phyloP scores from a whole-genome alignment of 345 rosid species.

The Capsella bursapastoris region DNA sequence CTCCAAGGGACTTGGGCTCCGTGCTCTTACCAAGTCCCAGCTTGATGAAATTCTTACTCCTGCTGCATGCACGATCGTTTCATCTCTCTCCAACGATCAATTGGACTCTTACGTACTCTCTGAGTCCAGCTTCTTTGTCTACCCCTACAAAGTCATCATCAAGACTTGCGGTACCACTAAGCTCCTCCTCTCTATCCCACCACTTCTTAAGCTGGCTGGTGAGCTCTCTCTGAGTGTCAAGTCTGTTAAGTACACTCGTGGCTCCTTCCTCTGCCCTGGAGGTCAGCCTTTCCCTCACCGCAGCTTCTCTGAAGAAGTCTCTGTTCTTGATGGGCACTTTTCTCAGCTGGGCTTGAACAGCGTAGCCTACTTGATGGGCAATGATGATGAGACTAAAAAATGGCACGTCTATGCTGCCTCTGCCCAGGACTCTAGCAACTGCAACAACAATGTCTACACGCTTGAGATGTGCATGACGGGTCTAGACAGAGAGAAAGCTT shows the following conservation, averaged over 20 bases:
- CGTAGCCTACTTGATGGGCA: slow-evolving; percentile 77
- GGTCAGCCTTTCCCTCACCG: slow-evolving; percentile 89
- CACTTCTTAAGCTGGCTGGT: slow-evolving; percentile 77
- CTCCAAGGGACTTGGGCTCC: slow-evolving; percentile 68
- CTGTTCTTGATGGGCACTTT: slow-evolving; percentile 72
- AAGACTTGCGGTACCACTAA: slow-evolving; percentile 98
- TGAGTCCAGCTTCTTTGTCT: slow-evolving; percentile 95
- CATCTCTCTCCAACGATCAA: slow-evolving; percentile 72
- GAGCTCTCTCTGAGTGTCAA: slow-evolving; percentile 61
- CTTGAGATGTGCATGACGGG: slow-evolving; percentile 99
- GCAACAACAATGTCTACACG: slow-evolving; percentile 54
- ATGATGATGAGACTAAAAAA: slow-evolving; percentile 58
- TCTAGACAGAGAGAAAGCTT: slow-evolving; percentile 68
- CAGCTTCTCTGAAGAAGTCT: slow-evolving; percentile 86
- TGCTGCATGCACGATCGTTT: slow-evolving; percentile 91
- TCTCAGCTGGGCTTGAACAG: slow-evolving; percentile 60
- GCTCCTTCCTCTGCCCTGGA: slow-evolving; percentile 85
- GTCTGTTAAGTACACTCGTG: slow-evolving; percentile 86
- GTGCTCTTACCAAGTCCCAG: slow-evolving; percentile 68
- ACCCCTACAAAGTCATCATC: slow-evolving; percentile 87
- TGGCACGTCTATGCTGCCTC: slow-evolving; percentile 96
- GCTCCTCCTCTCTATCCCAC: slow-evolving; percentile 88
- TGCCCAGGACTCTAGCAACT: slow-evolving; percentile 34
- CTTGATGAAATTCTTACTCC: slow-evolving; percentile 75
- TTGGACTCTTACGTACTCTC: slow-evolving; percentile 95